Evolutionary conservation across 179 eudicot species (phyloP).

Genomic region (Silene coronaria): DNA sequence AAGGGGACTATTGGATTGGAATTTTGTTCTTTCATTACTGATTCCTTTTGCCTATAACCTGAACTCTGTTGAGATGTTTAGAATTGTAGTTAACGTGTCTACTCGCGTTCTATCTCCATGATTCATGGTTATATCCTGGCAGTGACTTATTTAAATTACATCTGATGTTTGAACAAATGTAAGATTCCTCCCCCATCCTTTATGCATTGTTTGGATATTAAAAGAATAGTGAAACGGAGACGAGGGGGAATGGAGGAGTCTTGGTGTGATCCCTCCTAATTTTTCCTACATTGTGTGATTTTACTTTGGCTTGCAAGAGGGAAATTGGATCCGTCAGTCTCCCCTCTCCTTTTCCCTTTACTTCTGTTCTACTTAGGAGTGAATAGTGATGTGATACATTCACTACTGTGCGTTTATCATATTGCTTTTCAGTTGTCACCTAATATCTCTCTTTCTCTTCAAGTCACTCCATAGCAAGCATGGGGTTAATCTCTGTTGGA

Average conservation of each 20-base stretch:
- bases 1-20: not conserved
- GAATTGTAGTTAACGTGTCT: not conserved
- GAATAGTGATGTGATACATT: not conserved
- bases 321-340: not conserved
- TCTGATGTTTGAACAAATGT: not conserved
- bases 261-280: no score
- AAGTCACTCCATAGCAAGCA: not conserved
- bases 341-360: not conserved
- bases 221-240: no score
- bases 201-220: not conserved
- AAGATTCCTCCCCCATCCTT: not conserved
- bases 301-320: not conserved
- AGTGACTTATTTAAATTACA: not conserved
- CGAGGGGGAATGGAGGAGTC: no score
- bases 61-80: not conserved
- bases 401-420: not conserved
- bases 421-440: not conserved
- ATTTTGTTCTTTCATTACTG: not conserved
- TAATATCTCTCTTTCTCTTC: not conserved
- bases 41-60: not conserved
- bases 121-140: not conserved
- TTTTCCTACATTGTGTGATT: no score
- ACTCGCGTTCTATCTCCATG: not conserved
- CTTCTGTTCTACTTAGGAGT: not conserved
- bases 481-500: not conserved